A percentile compares a stretch with the other conserved stretches of the same genome.
phyloP scores from a whole-genome alignment of 1,139 yeast genomes.

The Suhomyces taliae region DNA sequence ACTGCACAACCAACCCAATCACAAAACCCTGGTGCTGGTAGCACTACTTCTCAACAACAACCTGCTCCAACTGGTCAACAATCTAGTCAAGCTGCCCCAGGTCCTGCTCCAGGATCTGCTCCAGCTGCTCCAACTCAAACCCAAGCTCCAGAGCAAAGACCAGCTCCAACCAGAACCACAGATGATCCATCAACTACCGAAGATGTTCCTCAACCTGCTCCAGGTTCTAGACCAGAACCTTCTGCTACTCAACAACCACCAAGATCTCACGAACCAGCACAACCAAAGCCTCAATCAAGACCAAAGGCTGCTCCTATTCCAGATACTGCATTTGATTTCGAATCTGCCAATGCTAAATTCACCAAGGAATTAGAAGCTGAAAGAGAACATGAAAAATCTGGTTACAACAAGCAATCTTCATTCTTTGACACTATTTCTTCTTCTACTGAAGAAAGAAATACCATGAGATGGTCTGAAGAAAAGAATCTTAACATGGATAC shows the following conservation, averaged over 20 bases:
- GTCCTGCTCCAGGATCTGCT: slow-evolving; percentile 10
- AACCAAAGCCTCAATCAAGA: slow-evolving; percentile 17
- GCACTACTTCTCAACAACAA: slow-evolving; percentile 15
- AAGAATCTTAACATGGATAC: slow-evolving; percentile 37
- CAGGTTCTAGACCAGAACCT: slow-evolving; percentile 6
- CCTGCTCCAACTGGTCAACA: slow-evolving; percentile 26
- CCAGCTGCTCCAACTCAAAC: slow-evolving; percentile 11
- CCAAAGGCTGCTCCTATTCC: slow-evolving; percentile 21
- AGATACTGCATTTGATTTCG: slow-evolving; percentile 55
- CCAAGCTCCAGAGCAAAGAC: not conserved
- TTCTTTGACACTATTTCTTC: slow-evolving; percentile 33
- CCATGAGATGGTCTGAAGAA: slow-evolving; percentile 64
- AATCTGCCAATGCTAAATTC: slow-evolving; percentile 42
- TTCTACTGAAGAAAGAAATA: slow-evolving; percentile 40
- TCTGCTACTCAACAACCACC: not conserved
- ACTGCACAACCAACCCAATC: slow-evolving; percentile 19
- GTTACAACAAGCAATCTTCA: slow-evolving; percentile 24
- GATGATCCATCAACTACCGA: not conserved
- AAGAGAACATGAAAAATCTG: slow-evolving; percentile 15
- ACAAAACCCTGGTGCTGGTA: slow-evolving; percentile 10
- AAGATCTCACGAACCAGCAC: slow-evolving; percentile 5
- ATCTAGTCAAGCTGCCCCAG: slow-evolving; percentile 11
- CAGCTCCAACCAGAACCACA: slow-evolving; percentile 6
- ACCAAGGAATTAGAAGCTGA: slow-evolving; percentile 33
- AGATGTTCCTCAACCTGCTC: slow-evolving; percentile 3